Conservation (phyloP, 768 basidiomycete species). For the Mrakia frigida region DNA sequence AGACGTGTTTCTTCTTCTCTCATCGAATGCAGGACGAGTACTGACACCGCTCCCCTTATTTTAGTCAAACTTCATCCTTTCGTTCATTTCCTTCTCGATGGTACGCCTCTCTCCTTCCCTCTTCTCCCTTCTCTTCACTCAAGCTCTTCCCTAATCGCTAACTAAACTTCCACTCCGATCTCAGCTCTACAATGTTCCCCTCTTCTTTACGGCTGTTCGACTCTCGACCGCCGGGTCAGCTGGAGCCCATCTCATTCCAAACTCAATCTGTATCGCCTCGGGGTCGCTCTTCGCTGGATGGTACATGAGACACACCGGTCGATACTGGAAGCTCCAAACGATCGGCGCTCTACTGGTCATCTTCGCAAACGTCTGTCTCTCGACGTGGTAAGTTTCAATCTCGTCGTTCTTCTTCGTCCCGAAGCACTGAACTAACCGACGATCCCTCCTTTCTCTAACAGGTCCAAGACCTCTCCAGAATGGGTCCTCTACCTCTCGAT, state of each 20-base stretch:
- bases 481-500: slow-evolving; percentile 28
- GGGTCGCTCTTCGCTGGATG: slow-evolving; percentile 87
- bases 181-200: slow-evolving; percentile 32
- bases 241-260: slow-evolving; percentile 67
- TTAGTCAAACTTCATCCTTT: slow-evolving; percentile 71
- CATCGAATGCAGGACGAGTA: background rate
- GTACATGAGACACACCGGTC: slow-evolving; percentile 48
- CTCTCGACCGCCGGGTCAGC: slow-evolving; percentile 15
- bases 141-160: background rate
- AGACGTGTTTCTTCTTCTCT: slow-evolving; percentile 39
- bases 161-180: too few relatives aligned
- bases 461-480: slow-evolving; percentile 23
- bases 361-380: slow-evolving; percentile 4
- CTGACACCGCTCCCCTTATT: background rate
- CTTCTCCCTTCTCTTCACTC: background rate
- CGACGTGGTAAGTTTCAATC: slow-evolving; percentile 14
- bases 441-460: background rate
- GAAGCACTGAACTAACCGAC: background rate
- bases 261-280: slow-evolving; percentile 75
- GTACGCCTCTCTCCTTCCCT: slow-evolving; percentile 39
- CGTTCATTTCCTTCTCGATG: slow-evolving; percentile 74
- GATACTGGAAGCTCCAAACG: slow-evolving; percentile 66
- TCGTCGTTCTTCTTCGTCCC: background rate
- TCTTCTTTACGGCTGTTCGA: slow-evolving; percentile 25
- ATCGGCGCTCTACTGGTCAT: slow-evolving; percentile 16